Evolutionary conservation across 305 asterid genomes (phyloP), one percentile per base, ranked within the genome.

Genomic region (Rubia tinctorum): DNA sequence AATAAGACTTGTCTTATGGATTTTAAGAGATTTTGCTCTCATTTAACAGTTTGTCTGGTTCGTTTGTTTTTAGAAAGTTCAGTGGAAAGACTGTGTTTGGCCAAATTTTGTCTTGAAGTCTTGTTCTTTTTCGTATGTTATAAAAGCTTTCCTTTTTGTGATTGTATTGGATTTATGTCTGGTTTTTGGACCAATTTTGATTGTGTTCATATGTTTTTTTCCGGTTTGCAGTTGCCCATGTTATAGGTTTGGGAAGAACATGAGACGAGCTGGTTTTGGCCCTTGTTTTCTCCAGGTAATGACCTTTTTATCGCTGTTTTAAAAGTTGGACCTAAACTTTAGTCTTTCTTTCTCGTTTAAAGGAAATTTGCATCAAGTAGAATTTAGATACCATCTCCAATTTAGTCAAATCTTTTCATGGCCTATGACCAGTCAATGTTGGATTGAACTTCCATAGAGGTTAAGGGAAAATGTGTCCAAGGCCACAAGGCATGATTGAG

Each of bases 161-260:
- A 22, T 4, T 71, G 15, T 39, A 1, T 34, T 30, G 59, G 75
- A 30, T 76, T 75, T 49, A 20, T 65, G 7, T 18, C 67, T 76
- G 25, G 23, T 30, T 61, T 51, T 42, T 64, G 53, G 39, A 42
- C 27, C 43, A 68, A 68, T 42, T 73, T 65, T 66, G 75, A 68
- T 69, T 73, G 49, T 73, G 63, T 64, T 61, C 45, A 77, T 30
- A 47, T 30, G 75, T 37, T 43, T 80, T 80, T 64, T 73, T 69
- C 61, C 82, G 72, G 80, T 6, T 78, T 90, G 87, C 97, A 91
- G 97, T 80, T 95, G 88, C 77, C 99, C 98, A 0, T 90, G 98
- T 76, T 95, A 89, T 70, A 89, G 99, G 85, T 95, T 95, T 60
- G 99, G 97, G 81, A 92, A 87, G 88, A 95, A 95, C 82, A 92